phyloP scores from a whole-genome alignment of 2,329 filamentous ascomycete genomes.

The Sphaceloma murrayae region DNA sequence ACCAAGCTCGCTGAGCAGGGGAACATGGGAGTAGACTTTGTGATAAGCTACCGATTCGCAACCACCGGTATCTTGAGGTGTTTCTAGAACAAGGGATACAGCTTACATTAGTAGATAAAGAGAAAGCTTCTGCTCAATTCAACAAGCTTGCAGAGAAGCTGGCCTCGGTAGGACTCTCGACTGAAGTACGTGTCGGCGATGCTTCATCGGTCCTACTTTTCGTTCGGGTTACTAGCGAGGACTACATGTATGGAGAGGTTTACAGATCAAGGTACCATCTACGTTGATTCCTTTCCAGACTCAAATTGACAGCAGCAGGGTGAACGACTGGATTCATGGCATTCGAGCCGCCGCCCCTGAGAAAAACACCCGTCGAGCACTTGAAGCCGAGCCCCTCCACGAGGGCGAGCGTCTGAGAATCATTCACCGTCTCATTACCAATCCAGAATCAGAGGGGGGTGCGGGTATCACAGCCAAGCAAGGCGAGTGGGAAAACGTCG shows the following conservation, averaged over 20 bases:
- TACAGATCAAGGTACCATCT: slow-evolving; percentile 61
- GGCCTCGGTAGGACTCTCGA: slow-evolving; percentile 68
- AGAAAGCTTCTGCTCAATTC: slow-evolving; percentile 64
- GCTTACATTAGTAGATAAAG: slow-evolving; percentile 44
- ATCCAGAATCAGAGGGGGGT: slow-evolving; percentile 38
- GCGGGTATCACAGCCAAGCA: slow-evolving; percentile 44
- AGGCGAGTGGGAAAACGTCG: slow-evolving; percentile 41
- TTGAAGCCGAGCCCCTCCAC: slow-evolving; percentile 66
- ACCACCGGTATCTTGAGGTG: slow-evolving; percentile 46
- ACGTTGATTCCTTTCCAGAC: neutral
- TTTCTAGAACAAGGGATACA: neutral
- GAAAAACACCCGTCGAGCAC: slow-evolving; percentile 57
- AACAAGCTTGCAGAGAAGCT: slow-evolving; percentile 67
- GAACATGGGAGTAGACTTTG: slow-evolving; percentile 75
- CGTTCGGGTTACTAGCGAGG: slow-evolving; percentile 65
- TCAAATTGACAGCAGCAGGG: slow-evolving; percentile 38
- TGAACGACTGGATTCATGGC: slow-evolving; percentile 90
- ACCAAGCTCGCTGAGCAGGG: slow-evolving; percentile 34
- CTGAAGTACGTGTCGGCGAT: slow-evolving; percentile 75
- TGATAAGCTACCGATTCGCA: slow-evolving; percentile 68
- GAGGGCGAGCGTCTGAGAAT: slow-evolving; percentile 82
- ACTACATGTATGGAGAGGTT: slow-evolving; percentile 67
- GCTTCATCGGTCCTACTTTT: slow-evolving; percentile 71
- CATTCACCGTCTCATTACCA: slow-evolving; percentile 65
- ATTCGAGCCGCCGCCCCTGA: slow-evolving; percentile 69